Percentiles rank a stretch among this genome's conserved stretches.
Conservation (phyloP, 2,329 filamentous ascomycete genomes). For the Delphinella strobiligena region DNA sequence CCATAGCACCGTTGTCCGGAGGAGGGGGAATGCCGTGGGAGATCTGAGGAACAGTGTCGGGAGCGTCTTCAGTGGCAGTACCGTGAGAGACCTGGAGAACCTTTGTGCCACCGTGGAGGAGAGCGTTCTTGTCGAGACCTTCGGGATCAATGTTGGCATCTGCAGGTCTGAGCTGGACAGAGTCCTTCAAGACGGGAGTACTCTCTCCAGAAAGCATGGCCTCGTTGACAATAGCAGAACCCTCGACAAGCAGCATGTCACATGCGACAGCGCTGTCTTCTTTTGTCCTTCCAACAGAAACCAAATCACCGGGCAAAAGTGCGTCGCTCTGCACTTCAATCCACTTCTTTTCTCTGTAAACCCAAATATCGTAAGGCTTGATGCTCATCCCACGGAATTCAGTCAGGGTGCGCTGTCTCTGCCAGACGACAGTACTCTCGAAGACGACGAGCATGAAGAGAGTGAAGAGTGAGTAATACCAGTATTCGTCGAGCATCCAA, state of each 20-base stretch:
- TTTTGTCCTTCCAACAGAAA: slow-evolving; percentile 85
- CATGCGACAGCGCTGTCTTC: slow-evolving; percentile 95
- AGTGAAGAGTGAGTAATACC: slow-evolving; percentile 99
- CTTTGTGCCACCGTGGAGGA: slow-evolving; percentile 95
- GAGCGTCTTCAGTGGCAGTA: slow-evolving; percentile 56
- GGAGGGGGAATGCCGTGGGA: slow-evolving; percentile 68
- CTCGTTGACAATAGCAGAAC: slow-evolving; percentile 95
- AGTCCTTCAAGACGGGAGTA: slow-evolving; percentile 92
- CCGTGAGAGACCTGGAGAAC: slow-evolving; percentile 90
- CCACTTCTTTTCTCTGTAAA: slow-evolving; percentile 81
- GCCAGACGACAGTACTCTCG: slow-evolving; percentile 98
- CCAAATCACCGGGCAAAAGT: slow-evolving; percentile 83
- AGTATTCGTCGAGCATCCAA: slow-evolving; percentile 99
- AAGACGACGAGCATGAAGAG: slow-evolving; percentile 97
- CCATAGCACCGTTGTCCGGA: slow-evolving; percentile 87
- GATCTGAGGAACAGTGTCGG: slow-evolving; percentile 48
- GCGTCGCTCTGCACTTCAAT: slow-evolving; percentile 79
- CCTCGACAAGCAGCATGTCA: slow-evolving; percentile 91
- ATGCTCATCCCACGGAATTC: slow-evolving; percentile 99
- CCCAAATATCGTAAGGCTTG: slow-evolving; percentile 92
- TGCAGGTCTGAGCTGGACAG: slow-evolving; percentile 74
- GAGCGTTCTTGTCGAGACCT: slow-evolving; percentile 89
- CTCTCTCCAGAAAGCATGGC: slow-evolving; percentile 98
- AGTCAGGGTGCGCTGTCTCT: slow-evolving; percentile 85
- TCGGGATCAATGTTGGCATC: slow-evolving; percentile 76